Evolutionary conservation across 441 rosid species (phyloP), one percentile per base, ranked within the genome.

Genomic region (Lepidium campestre): DNA sequence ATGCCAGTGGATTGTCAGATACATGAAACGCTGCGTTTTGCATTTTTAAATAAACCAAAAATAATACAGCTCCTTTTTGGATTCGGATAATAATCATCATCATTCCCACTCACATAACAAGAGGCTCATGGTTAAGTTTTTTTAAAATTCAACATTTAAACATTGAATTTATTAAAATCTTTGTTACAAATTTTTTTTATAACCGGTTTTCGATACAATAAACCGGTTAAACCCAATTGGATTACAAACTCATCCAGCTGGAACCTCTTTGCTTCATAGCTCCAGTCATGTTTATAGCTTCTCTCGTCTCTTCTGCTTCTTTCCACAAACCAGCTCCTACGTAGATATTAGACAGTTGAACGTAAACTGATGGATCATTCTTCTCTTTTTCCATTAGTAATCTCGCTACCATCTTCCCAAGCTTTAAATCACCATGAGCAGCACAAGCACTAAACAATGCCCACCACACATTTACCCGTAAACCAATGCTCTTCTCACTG

Each of bases 371-470:
- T 0, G 87, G 72, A 62, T 77, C 77, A 62, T 77, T 68, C 73
- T 57, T 67, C 71, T 86, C 82, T 44, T 49, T 69, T 57, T 79
- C 80, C 53, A 84, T 79, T 34, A 86, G 70, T 57, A 84, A 63
- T 52, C 13, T 63, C 2, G 87, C 86, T 34, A 86, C 76, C 47
- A 63, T 72, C 71, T 79, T 86, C 63, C 87, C 86, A 0, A 86
- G 71, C 72, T 75, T 81, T 60, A 82, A 60, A 74, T 86, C 80
- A 32, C 79, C 82, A 71, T 84, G 82, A 70, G 87, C 78, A 22
- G 87, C 85, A 75, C 86, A 86, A 52, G 89, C 87, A 77, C 87
- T 81, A 42, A 84, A 80, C 76, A 86, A 75, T 27, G 74, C 77
- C 87, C 87, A 86, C 78, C 66, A 79, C 37, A 76, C 63, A 66